A percentile compares a stretch with the other conserved stretches of the same genome.
Conservation (phyloP, 2,329 filamentous ascomycete species). For the Xylariaceae sp. region DNA sequence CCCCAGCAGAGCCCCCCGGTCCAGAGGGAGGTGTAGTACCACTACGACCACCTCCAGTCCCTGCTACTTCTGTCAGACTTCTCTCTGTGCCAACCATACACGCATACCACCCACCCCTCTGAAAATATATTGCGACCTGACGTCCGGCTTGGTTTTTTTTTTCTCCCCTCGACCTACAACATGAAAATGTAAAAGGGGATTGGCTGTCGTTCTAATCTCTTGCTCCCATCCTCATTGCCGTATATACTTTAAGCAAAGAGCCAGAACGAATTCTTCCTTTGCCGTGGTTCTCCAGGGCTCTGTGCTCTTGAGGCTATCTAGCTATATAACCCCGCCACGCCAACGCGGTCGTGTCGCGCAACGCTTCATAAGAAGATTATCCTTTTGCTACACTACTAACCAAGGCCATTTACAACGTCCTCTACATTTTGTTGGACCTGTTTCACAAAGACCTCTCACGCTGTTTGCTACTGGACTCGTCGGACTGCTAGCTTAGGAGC, state of each 20-base stretch:
- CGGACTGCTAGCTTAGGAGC: not conserved
- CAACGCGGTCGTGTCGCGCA: constrained; percentile 20
- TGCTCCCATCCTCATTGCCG: not conserved
- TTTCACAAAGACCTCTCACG: not conserved
- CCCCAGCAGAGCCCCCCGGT: constrained; percentile 9
- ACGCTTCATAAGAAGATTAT: not conserved
- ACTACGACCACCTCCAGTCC: constrained; percentile 17
- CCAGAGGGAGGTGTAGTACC: constrained; percentile 6
- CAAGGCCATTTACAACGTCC: not conserved
- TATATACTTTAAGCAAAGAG: constrained; percentile 9
- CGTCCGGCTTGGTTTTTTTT: constrained; percentile 27
- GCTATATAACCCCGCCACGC: constrained; percentile 5
- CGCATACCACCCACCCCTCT: constrained; percentile 27
- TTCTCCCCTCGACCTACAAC: constrained; percentile 13
- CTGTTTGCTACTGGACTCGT: not conserved
- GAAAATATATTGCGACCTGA: constrained; percentile 29
- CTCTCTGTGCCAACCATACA: constrained; percentile 20
- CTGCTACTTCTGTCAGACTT: constrained; percentile 22
- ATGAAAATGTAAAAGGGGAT: not conserved
- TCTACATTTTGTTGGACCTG: not conserved
- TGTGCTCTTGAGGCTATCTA: constrained; percentile 1
- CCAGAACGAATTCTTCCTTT: not conserved
- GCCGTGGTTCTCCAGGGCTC: not conserved
- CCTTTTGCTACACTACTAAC: not conserved
- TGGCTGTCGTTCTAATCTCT: constrained; percentile 1